Evolutionary conservation across 768 basidiomycete genomes (phyloP), one percentile per base, ranked within the genome.

Genomic region (Sporobolomyces pararoseus): DNA sequence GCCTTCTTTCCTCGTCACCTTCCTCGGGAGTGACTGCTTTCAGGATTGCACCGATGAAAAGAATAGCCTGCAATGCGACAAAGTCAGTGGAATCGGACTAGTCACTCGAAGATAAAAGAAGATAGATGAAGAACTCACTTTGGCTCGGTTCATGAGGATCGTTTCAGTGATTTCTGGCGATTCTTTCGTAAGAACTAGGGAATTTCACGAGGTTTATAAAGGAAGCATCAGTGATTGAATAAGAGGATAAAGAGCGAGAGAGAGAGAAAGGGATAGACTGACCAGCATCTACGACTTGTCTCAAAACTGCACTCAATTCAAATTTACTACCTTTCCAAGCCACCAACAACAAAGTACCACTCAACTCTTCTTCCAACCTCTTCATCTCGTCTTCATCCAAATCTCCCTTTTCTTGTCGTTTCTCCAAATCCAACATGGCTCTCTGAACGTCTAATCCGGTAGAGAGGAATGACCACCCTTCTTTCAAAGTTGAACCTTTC

Each of bases 301-400:
- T 85, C 55, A 95, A 83, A 19, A 97, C 91, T 76, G 91, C 89
- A 27, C 89, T 85, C 49, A 98, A 92, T 81, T 99, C 96, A 77
- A 97, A 86, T 61, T 94, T 86, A 4, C 94, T 95, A 19, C 95
- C 96, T 66, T 93, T 87, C 96, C 96, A 99, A 31, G 95, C 95
- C 9, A 94, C 95, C 34, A 98, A 86, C 81, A 98, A 85, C 69
- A 89, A 87, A 83, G 91, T 95, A 55, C 92, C 92, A 2, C 91
- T 94, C 70, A 98, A 85, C 77, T 97, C 94, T 83, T 89, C 87
- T 80, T 96, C 95, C 58, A 97, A 79, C 3, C 89, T 89, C 68
- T 86, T 84, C 31, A 95, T 80, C 79, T 93, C 86, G 60, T 94
- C 94, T 77, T 94, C 93, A 16, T 83, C 85, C 2, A 89, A 44